Evolutionary conservation across 768 basidiomycete genomes (phyloP), one percentile per base, ranked within the genome.

Genomic region (Lyophyllum atratum): DNA sequence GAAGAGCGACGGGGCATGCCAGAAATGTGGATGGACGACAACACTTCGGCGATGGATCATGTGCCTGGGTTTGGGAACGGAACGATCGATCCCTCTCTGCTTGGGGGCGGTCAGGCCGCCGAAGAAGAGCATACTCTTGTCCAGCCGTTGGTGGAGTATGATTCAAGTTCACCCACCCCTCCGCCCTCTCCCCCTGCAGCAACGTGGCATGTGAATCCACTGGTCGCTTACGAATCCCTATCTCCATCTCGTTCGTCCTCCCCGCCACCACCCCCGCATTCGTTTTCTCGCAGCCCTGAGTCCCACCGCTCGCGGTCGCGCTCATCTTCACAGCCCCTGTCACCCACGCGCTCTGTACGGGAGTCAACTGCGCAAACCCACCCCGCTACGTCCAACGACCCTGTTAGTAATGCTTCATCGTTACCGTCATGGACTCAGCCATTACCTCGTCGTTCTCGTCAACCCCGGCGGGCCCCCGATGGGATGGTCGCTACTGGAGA

Each of bases 41-140:
- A 19, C 4, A 11, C 17, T 3, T 14, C n/a, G 25, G 4, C 14
- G 22, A 17, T 54, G 52, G 46, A 19, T 34, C 39, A 25, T 21
- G 21, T 51, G 19, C 25, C n/a, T 3, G 29, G 47, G 25, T 53
- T 58, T 17, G 60, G 54, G 8, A 43, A 65, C 52, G 66, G 64
- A 17, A 65, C 66, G 9, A 61, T 67, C 24, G 49, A 67, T 24
- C 66, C 66, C 5, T 59, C 59, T 11, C 28, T 65, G 21, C 55
- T 67, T 11, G 59, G 60, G 11, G 61, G 60, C 22, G 15, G n/a
- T 12, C 24, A 5, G 22, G 22, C 9, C 2, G 31, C 14, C 17
- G 47, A 54, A n/a, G 54, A 52, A 26, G 49, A 56, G 31, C 6
- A 40, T n/a, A 34, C 58, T 8, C 28, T 49, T 14, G 22, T 37